A percentile compares a stretch with the other conserved stretches of the same genome.
Conservation (phyloP, 345 rosid species). For the Dipteronia sinensis region DNA sequence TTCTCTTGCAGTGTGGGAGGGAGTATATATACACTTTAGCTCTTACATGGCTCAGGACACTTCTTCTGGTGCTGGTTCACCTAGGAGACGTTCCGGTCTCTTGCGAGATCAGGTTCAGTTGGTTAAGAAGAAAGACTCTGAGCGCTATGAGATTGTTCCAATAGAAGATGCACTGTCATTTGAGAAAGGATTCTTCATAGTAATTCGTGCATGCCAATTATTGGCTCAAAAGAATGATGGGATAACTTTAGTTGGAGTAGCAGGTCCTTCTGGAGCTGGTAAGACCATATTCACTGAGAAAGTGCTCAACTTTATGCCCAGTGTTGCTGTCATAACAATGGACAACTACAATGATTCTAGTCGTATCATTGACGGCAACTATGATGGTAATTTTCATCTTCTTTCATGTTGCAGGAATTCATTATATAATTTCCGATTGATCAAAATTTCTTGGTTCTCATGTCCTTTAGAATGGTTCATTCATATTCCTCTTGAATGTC, state of each 20-base stretch:
- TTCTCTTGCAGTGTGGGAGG: background rate
- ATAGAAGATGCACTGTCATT: slow-evolving; percentile 77
- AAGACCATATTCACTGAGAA: slow-evolving; percentile 96
- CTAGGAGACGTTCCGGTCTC: slow-evolving; percentile 80
- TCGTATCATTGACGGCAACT: slow-evolving; percentile 91
- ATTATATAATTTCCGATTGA: background rate
- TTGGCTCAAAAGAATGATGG: slow-evolving; percentile 94
- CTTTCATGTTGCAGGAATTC: slow-evolving; percentile 10
- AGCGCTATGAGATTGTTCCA: slow-evolving; percentile 79
- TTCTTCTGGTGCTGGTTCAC: slow-evolving; percentile 58
- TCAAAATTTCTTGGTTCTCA: background rate
- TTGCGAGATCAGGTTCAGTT: slow-evolving; percentile 86
- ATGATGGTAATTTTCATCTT: slow-evolving; percentile 69
- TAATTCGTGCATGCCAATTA: slow-evolving; percentile 91
- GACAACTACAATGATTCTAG: slow-evolving; percentile 91
- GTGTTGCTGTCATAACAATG: slow-evolving; percentile 90
- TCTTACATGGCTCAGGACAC: slow-evolving; percentile 62
- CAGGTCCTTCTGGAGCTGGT: slow-evolving; percentile 99
- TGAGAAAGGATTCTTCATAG: slow-evolving; percentile 90
- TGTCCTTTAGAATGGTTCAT: background rate
- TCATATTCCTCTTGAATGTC: background rate
- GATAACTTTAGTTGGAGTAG: slow-evolving; percentile 83
- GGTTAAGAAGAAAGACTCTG: slow-evolving; percentile 70
- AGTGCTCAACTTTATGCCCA: slow-evolving; percentile 87
- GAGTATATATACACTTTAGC: slow-evolving; percentile 6